Evolutionary conservation across 2,329 filamentous ascomycete genomes (phyloP).

Genomic region (Aspergillus sp.): DNA sequence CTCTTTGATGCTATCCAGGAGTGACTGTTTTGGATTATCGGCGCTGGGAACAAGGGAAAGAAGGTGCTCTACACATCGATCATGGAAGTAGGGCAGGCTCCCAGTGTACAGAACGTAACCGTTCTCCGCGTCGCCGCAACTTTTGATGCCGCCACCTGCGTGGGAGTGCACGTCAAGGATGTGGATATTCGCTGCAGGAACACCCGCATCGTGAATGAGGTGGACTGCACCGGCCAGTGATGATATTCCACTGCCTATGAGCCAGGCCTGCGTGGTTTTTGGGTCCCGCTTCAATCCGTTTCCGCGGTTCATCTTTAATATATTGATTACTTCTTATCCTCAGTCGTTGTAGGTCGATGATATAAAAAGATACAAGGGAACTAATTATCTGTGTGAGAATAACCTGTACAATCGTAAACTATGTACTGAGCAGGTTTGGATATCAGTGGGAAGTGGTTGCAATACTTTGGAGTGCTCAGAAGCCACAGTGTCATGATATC

Average conservation of each 20-base stretch:
- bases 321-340: no score
- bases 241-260: slow-evolving; percentile 42
- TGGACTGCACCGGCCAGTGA: slow-evolving; percentile 40
- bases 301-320: not conserved
- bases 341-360: not conserved
- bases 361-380: not conserved
- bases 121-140: slow-evolving; percentile 28
- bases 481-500: not conserved
- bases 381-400: no score
- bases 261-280: slow-evolving; percentile 30
- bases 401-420: no score
- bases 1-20: slow-evolving; percentile 11
- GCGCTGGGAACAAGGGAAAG: slow-evolving; percentile 32
- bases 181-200: slow-evolving; percentile 36
- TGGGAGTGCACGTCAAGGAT: slow-evolving; percentile 35
- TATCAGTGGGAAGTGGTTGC: no score
- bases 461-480: no score
- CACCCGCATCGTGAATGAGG: slow-evolving; percentile 38
- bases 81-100: slow-evolving; percentile 38
- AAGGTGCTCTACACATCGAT: slow-evolving; percentile 37
- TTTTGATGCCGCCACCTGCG: slow-evolving; percentile 37
- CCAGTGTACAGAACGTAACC: slow-evolving; percentile 39
- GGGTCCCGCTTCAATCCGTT: slow-evolving; percentile 12
- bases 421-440: no score
- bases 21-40: not conserved